Base-by-base conservation (phyloP, 2,329 filamentous ascomycete genomes). In the Didymella segeticola region DNA sequence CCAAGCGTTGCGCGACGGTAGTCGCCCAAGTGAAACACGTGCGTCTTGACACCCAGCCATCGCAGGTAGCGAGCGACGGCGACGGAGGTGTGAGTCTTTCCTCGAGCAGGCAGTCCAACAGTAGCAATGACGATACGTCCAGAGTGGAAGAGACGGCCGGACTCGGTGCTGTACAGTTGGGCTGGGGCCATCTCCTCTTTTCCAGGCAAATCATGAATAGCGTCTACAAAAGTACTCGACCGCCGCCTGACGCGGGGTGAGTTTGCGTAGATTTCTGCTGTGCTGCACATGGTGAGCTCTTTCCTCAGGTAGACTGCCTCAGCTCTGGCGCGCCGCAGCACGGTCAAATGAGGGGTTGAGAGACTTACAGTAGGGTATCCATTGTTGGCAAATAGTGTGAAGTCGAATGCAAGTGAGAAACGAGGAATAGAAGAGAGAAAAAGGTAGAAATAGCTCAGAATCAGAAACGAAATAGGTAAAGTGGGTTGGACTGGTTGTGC, bases 121-220 rank as follows among this genome's bases (percentile, higher is more conserved):
- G 96, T 97, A 61, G 95, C 93, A 67, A 99, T 98, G 41, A 93
- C 93, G 72, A 99, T 99, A 53, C 93, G 87, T 41, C 95, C 95
- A 19, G 95, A 97, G 76, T 99, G 95, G 74, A 99, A 99, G 25
- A 99, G 86, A 34, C 95, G 87, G 42, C 95, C 95, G 41, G 93
- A 98, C 83, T 98, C 96, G 47, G 95, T 99, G 75, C 92, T 97
- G 80, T 99, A 99, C 38, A 99, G 83, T 79, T 99, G 95, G 63
- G 95, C 95, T 25, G 95, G 95, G 5, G 95, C 95, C 84, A 96
- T 86, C 65, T 93, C 85, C 53, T 83, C 82, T 67, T 91, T 91
- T 71, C 93, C 89, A 8, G 90, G 86, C 47, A 96, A 83, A 80
- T 98, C 93, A 77, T 98, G 93, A 68, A 98, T 97, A 62, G 91